A percentile compares a stretch with the other conserved stretches of the same genome.
Conservation (phyloP, 306 rosid species). For the Cicer bijugum region DNA sequence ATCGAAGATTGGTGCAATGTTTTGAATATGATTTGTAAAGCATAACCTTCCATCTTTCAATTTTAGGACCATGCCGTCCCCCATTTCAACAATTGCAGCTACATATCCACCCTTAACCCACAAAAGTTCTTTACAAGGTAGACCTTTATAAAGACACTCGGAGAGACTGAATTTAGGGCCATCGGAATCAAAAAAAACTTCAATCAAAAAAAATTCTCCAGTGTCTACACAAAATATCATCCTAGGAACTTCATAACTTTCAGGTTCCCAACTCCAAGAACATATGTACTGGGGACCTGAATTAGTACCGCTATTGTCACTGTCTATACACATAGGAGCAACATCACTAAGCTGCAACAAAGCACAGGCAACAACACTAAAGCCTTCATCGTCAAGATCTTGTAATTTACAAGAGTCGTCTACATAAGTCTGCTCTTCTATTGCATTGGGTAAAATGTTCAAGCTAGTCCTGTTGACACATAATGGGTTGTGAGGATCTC, state of each 20-base stretch:
- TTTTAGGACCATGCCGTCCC: slow-evolving; percentile 88
- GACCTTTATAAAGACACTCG: slow-evolving; percentile 84
- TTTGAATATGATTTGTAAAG: slow-evolving; percentile 76
- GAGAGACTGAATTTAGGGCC: slow-evolving; percentile 70
- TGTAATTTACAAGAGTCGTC: slow-evolving; percentile 79
- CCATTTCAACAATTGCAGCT: slow-evolving; percentile 89
- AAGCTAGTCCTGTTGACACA: slow-evolving; percentile 72
- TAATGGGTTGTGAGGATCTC: slow-evolving; percentile 68
- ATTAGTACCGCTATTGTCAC: slow-evolving; percentile 60
- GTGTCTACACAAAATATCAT: slow-evolving; percentile 77
- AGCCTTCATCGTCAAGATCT: slow-evolving; percentile 84
- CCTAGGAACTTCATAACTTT: slow-evolving; percentile 58
- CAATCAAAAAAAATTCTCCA: slow-evolving; percentile 86
- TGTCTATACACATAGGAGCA: slow-evolving; percentile 96
- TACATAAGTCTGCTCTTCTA: slow-evolving; percentile 71
- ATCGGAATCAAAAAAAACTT: slow-evolving; percentile 64
- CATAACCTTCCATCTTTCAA: slow-evolving; percentile 72
- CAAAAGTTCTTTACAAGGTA: slow-evolving; percentile 74
- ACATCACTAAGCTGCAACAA: slow-evolving; percentile 80
- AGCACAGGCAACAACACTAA: slow-evolving; percentile 91
- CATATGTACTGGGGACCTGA: slow-evolving; percentile 66
- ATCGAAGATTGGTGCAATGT: slow-evolving; percentile 85
- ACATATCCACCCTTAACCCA: slow-evolving; percentile 91
- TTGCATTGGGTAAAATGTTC: slow-evolving; percentile 60
- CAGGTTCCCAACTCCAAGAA: slow-evolving; percentile 97